Evolutionary conservation across 2,329 filamentous ascomycete genomes (phyloP).

Genomic region (Proliferodiscus dingleyae): DNA sequence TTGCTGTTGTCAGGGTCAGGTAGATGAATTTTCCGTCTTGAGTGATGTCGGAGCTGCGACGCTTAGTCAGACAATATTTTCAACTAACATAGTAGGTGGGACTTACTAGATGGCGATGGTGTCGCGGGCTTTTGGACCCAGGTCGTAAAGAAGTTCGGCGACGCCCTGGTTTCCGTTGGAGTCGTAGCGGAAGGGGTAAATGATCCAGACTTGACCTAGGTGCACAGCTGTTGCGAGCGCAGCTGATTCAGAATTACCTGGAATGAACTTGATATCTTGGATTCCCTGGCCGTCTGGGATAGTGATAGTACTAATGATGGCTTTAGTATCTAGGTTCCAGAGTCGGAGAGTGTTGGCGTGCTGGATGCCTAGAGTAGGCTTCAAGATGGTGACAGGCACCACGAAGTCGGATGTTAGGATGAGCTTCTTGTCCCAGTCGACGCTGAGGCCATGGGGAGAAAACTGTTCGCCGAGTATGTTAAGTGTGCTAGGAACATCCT

Average conservation of each 20-base stretch:
- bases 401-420: slow-evolving; percentile 61
- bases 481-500: slow-evolving; percentile 47
- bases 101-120: slow-evolving; percentile 49
- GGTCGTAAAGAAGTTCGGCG: slow-evolving; percentile 53
- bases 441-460: slow-evolving; percentile 53
- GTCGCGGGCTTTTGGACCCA: slow-evolving; percentile 51
- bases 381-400: slow-evolving; percentile 55
- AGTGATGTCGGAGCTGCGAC: slow-evolving; percentile 51
- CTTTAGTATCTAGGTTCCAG: slow-evolving; percentile 49
- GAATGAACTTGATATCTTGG: slow-evolving; percentile 63
- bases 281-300: slow-evolving; percentile 57
- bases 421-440: slow-evolving; percentile 53
- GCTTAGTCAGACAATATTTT: too few relatives aligned
- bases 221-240: slow-evolving; percentile 57
- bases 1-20: slow-evolving; percentile 55
- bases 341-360: slow-evolving; percentile 54
- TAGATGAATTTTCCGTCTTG: slow-evolving; percentile 54
- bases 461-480: slow-evolving; percentile 58
- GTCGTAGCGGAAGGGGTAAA: slow-evolving; percentile 56
- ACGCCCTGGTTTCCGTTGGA: slow-evolving; percentile 51
- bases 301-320: slow-evolving; percentile 55
- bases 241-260: slow-evolving; percentile 51
- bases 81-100: too few relatives aligned
- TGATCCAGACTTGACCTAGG: slow-evolving; percentile 58
- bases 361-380: slow-evolving; percentile 50